Evolutionary conservation across 768 basidiomycete species (phyloP).

Genomic region (Phylloporus sp.): DNA sequence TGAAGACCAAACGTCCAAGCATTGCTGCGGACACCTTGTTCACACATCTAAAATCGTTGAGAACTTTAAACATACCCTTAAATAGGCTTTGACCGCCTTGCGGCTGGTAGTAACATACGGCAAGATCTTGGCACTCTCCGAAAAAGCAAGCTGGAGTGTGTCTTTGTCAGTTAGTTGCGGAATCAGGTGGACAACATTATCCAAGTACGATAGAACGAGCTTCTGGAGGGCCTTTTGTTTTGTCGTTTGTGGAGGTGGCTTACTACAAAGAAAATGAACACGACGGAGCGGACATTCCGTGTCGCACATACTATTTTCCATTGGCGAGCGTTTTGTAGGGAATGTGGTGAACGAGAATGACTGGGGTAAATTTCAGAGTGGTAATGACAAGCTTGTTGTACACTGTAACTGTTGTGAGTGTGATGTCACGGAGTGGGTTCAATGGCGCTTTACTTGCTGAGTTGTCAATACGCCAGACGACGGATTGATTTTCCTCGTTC

Average conservation of each 20-base stretch:
- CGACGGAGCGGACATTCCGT: too few relatives aligned
- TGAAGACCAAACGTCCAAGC: slow-evolving; percentile 80
- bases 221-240: slow-evolving; percentile 86
- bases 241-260: slow-evolving; percentile 73
- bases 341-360: slow-evolving; percentile 81
- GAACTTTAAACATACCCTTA: slow-evolving; percentile 60
- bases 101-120: slow-evolving; percentile 85
- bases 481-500: slow-evolving; percentile 77
- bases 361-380: slow-evolving; percentile 83
- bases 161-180: slow-evolving; percentile 70
- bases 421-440: not conserved
- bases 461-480: slow-evolving; percentile 86
- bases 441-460: slow-evolving; percentile 37
- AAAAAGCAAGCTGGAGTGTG: slow-evolving; percentile 63
- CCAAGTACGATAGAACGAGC: slow-evolving; percentile 84
- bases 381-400: slow-evolving; percentile 91
- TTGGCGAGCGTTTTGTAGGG: slow-evolving; percentile 79
- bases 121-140: slow-evolving; percentile 83
- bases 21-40: slow-evolving; percentile 48
- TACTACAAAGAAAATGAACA: slow-evolving; percentile 46
- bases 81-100: slow-evolving; percentile 79
- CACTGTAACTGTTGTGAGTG: slow-evolving; percentile 45
- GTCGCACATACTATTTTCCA: slow-evolving; percentile 75
- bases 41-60: not conserved
- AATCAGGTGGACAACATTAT: slow-evolving; percentile 78